Evolutionary conservation across 2,329 filamentous ascomycete genomes (phyloP).

Genomic region (Ceratocystiopsis sp.): DNA sequence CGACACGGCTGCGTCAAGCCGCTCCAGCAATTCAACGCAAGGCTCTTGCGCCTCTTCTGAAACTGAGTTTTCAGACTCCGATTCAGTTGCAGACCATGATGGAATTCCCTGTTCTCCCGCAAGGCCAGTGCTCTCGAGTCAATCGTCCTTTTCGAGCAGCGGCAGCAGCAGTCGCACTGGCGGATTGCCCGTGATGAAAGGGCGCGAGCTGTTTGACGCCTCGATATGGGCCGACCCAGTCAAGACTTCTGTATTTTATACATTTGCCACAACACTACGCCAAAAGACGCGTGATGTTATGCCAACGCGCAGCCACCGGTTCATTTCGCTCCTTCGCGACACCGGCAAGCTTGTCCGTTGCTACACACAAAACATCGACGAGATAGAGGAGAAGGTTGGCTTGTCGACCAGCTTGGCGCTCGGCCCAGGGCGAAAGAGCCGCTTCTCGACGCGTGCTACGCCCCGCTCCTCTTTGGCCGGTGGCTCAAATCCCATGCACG

Average conservation of each 20-base stretch:
- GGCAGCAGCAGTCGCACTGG: conserved; percentile 8
- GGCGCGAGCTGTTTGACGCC: conserved; percentile 53
- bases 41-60: not conserved
- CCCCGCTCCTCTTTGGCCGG: conserved; percentile 4
- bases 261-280: conserved; percentile 50
- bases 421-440: conserved; percentile 43
- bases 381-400: conserved; percentile 53
- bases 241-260: conserved; percentile 55
- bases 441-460: conserved; percentile 29
- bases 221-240: conserved; percentile 52
- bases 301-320: conserved; percentile 49
- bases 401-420: conserved; percentile 43
- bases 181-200: conserved; percentile 44
- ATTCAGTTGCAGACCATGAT: conserved; percentile 22
- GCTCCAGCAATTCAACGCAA: conserved; percentile 18
- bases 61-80: conserved; percentile 1
- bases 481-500: too few relatives aligned
- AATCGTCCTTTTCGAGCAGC: conserved; percentile 13
- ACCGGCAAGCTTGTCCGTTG: conserved; percentile 51
- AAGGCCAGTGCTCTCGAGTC: conserved; percentile 13
- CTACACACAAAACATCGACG: conserved; percentile 63
- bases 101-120: conserved; percentile 22
- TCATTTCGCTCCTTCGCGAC: conserved; percentile 50
- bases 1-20: too few relatives aligned
- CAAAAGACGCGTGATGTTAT: conserved; percentile 45